Evolutionary conservation across 1,139 yeast genomes (phyloP).

Genomic region (Lodderomyces parapsilosis): DNA sequence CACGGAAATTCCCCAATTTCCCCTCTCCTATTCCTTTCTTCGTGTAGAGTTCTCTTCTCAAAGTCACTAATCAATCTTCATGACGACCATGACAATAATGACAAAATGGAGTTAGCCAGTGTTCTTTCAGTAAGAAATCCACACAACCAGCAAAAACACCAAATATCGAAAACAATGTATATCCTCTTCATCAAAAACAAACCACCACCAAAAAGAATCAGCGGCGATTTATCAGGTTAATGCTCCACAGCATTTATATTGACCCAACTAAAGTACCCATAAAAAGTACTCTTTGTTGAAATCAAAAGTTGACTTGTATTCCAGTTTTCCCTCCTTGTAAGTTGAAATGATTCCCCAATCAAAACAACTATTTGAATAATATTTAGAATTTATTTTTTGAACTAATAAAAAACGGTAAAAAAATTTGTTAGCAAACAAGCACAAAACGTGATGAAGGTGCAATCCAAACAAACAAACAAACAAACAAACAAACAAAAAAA

Average conservation of each 20-base stretch:
- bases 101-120: too few species aligned
- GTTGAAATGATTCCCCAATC: slow-evolving; percentile 2
- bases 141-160: not conserved
- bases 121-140: slow-evolving; percentile 1
- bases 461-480: not conserved
- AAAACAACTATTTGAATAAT: slow-evolving; percentile 1
- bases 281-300: not conserved
- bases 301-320: slow-evolving; percentile 1
- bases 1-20: slow-evolving; percentile 2
- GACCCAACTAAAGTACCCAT: too few species aligned
- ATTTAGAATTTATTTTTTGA: slow-evolving; percentile 1
- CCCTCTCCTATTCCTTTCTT: not conserved
- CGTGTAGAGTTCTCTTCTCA: not conserved
- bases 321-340: slow-evolving; percentile 2
- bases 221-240: not conserved
- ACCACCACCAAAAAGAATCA: not conserved
- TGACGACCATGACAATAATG: too few species aligned
- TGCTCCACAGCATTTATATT: too few species aligned
- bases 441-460: not conserved
- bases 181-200: not conserved
- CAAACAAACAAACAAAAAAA: not conserved
- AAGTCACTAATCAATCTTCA: not conserved
- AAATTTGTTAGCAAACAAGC: not conserved
- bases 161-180: not conserved
- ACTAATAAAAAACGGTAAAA: not conserved